These are phyloP conservation scores for Aspergillus sp. DNA, from an alignment of 2,329 filamentous ascomycete genomes.

Conservation along the genomic window DNA sequence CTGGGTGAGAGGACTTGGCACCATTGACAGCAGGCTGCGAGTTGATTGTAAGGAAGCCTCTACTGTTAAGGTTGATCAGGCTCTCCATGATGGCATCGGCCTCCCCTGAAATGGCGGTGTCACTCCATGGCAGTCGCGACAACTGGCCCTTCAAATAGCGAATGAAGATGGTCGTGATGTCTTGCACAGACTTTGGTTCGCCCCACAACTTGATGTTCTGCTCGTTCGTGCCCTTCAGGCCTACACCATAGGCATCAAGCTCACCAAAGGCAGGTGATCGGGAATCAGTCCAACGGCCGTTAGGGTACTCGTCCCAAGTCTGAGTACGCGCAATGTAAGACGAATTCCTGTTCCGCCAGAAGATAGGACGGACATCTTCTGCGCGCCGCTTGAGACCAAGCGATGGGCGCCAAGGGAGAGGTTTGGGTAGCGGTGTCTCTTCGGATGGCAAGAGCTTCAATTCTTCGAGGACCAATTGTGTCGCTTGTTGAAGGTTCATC, in stretches of 20 bases:
- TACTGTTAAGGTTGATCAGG: constrained; percentile 73
- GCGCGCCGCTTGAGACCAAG: constrained; percentile 80
- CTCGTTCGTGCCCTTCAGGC: constrained; percentile 89
- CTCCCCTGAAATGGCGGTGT: constrained; percentile 76
- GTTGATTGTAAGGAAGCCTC: constrained; percentile 90
- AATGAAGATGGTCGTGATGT: constrained; percentile 77
- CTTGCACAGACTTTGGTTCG: constrained; percentile 68
- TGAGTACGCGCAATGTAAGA: constrained; percentile 93
- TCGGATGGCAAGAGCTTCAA: constrained; percentile 71
- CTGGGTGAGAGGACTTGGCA: constrained; percentile 74
- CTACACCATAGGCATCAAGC: constrained; percentile 88
- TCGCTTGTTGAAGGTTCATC: constrained; percentile 95
- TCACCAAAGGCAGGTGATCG: constrained; percentile 94
- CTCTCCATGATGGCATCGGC: constrained; percentile 69
- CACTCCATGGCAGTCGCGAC: constrained; percentile 86
- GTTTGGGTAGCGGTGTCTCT: constrained; percentile 72
- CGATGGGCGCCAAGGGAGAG: constrained; percentile 94
- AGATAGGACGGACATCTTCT: constrained; percentile 95
- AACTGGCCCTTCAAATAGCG: constrained; percentile 76
- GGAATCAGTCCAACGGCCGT: constrained; percentile 96
- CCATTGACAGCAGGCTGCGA: constrained; percentile 94
- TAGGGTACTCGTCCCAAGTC: constrained; percentile 98
- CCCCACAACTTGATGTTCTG: constrained; percentile 95
- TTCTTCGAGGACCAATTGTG: constrained; percentile 88
- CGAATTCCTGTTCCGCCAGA: constrained; percentile 96